These are phyloP conservation scores for Mycena crocata DNA, from an alignment of 768 basidiomycete species.

Conservation along the genomic window DNA sequence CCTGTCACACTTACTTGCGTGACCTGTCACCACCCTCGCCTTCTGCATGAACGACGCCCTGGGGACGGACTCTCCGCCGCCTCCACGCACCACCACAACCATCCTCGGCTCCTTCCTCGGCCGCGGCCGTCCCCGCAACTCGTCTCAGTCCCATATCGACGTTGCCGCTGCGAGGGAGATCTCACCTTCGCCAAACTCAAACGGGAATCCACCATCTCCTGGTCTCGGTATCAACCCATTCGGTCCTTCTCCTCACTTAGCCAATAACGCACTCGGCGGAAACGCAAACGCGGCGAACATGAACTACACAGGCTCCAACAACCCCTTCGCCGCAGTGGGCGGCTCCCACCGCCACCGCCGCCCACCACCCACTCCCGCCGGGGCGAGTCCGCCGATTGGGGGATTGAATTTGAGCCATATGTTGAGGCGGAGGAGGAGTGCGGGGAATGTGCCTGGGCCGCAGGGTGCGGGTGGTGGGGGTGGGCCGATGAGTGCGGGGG, in stretches of 20 bases:
- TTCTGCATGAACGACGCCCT: conserved; percentile 4
- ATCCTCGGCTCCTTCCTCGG: conserved; percentile 78
- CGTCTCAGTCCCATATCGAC: conserved; percentile 70
- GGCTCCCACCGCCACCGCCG: background rate
- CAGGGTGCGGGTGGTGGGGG: background rate
- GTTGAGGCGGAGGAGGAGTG: conserved; percentile 12
- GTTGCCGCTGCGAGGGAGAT: conserved; percentile 51
- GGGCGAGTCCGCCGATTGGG: background rate
- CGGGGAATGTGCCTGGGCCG: conserved; percentile 13
- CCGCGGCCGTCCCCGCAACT: conserved; percentile 75
- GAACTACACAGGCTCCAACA: too few relatives aligned
- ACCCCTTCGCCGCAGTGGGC: background rate
- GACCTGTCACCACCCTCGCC: too few relatives aligned
- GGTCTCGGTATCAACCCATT: conserved; percentile 6
- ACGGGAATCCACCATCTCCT: conserved; percentile 24
- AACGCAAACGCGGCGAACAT: too few relatives aligned
- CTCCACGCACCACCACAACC: conserved; percentile 63
- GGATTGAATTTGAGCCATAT: conserved; percentile 20
- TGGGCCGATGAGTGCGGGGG: background rate
- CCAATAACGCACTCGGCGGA: too few relatives aligned
- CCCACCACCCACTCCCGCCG: background rate
- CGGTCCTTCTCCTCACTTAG: too few relatives aligned
- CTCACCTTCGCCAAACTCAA: conserved; percentile 59
- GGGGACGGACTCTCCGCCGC: conserved; percentile 33
- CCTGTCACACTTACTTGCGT: too few relatives aligned